A percentile compares a stretch with the other conserved stretches of the same genome.
These are phyloP conservation scores for Ascochyta clinopodiicola DNA, from an alignment of 2,329 filamentous ascomycete genomes.

Conservation along the genomic window DNA sequence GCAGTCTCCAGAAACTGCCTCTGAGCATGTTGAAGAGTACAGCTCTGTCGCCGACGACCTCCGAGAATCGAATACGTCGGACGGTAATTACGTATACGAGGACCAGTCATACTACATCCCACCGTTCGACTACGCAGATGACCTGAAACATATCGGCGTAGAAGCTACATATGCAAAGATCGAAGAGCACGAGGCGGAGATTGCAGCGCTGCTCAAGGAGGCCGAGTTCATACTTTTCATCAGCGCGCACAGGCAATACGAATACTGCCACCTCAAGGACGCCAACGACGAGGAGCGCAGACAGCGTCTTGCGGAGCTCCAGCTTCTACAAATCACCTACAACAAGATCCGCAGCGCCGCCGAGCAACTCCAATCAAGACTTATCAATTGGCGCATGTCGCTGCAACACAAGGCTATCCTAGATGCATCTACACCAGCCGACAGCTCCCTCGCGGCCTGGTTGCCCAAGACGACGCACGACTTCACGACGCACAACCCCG, in stretches of 20 bases:
- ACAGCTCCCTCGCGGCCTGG: slow-evolving; percentile 18
- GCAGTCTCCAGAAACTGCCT: slow-evolving; percentile 25
- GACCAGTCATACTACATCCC: slow-evolving; percentile 25
- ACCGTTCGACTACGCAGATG: slow-evolving; percentile 30
- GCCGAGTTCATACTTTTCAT: slow-evolving; percentile 28
- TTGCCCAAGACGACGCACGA: slow-evolving; percentile 15
- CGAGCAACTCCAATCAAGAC: slow-evolving; percentile 22
- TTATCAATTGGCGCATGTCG: slow-evolving; percentile 24
- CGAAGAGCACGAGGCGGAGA: slow-evolving; percentile 24
- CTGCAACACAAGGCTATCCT: slow-evolving; percentile 28
- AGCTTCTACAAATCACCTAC: slow-evolving; percentile 27
- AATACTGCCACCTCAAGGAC: slow-evolving; percentile 24
- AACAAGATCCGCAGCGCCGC: slow-evolving; percentile 26
- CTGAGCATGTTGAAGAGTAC: slow-evolving; percentile 22
- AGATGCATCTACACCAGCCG: slow-evolving; percentile 8
- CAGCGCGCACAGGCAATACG: slow-evolving; percentile 28
- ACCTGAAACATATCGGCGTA: slow-evolving; percentile 24
- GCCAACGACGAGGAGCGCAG: slow-evolving; percentile 26
- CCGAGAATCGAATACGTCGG: not conserved
- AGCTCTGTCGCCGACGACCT: not conserved
- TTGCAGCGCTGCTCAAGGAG: slow-evolving; percentile 23
- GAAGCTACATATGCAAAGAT: slow-evolving; percentile 18
- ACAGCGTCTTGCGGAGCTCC: slow-evolving; percentile 25
- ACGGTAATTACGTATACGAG: slow-evolving; percentile 8
- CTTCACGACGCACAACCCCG: slow-evolving; percentile 21